Evolutionary conservation across 2,329 filamentous ascomycete species (phyloP).

Genomic region (Aplosporella prunicola): DNA sequence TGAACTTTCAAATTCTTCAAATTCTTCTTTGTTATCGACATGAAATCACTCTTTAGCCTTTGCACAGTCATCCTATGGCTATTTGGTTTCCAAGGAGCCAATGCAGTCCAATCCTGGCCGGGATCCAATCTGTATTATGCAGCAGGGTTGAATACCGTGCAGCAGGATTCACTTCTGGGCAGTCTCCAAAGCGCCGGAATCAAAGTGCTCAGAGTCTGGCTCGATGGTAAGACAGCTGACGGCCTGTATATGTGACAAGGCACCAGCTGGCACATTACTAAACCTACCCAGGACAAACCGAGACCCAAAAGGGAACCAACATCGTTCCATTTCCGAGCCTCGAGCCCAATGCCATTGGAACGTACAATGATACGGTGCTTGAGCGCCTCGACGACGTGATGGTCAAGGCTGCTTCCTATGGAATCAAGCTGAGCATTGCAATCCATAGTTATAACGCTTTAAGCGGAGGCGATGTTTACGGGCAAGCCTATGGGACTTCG

Average conservation of each 20-base stretch:
- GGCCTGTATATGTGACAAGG: no score
- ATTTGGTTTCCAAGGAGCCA: no score
- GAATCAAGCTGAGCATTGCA: slow-evolving; percentile 13
- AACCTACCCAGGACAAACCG: neutral
- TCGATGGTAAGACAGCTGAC: slow-evolving; percentile 16
- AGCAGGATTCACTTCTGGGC: slow-evolving; percentile 14
- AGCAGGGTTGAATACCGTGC: slow-evolving; percentile 15
- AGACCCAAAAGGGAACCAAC: slow-evolving; percentile 13
- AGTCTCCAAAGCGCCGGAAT: slow-evolving; percentile 15
- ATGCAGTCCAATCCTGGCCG: no score
- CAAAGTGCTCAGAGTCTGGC: slow-evolving; percentile 16
- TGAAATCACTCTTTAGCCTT: no score
- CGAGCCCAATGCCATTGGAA: slow-evolving; percentile 8
- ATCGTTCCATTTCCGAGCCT: slow-evolving; percentile 11
- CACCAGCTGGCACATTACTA: neutral
- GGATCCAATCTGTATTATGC: slow-evolving; percentile 22
- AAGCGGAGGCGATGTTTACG: slow-evolving; percentile 1
- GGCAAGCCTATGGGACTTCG: neutral
- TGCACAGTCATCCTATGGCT: no score
- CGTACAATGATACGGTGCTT: slow-evolving; percentile 13
- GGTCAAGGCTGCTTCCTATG: slow-evolving; percentile 9
- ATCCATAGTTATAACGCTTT: slow-evolving; percentile 13
- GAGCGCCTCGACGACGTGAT: slow-evolving; percentile 13
- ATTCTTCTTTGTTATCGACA: no score
- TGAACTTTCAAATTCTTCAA: no score